Conservation (phyloP, 768 basidiomycete species). For the Cystoderma amianthinum region DNA sequence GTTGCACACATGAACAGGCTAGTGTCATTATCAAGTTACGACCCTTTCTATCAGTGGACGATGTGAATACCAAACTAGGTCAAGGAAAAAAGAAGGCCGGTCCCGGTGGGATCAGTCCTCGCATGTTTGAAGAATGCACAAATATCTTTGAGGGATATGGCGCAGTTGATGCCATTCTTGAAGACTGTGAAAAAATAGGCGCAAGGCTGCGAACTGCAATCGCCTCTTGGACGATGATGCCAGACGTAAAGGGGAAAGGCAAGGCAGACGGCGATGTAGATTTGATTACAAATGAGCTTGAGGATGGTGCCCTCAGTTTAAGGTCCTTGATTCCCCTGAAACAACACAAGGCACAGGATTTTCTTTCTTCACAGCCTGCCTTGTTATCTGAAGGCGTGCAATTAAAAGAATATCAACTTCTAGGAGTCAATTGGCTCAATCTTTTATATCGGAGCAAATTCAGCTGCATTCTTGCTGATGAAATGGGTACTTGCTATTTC, state of each 20-base stretch:
- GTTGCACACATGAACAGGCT: constrained; percentile 80
- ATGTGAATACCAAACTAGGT: constrained; percentile 68
- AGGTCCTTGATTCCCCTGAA: constrained; percentile 35
- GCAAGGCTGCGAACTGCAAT: constrained; percentile 66
- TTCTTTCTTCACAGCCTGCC: constrained; percentile 70
- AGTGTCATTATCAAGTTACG: constrained; percentile 69
- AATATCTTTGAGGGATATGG: constrained; percentile 81
- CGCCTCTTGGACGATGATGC: constrained; percentile 60
- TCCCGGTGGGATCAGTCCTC: constrained; percentile 76
- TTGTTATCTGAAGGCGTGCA: constrained; percentile 57
- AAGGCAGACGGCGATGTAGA: constrained; percentile 20
- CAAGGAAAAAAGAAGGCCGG: constrained; percentile 86
- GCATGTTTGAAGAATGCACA: constrained; percentile 87
- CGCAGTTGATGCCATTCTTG: constrained; percentile 82
- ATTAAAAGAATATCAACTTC: constrained; percentile 94
- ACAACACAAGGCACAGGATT: constrained; percentile 45
- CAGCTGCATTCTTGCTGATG: constrained; percentile 96
- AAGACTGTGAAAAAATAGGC: constrained; percentile 85
- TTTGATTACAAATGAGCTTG: constrained; percentile 24
- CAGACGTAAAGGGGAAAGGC: constrained; percentile 31
- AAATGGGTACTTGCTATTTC: constrained; percentile 82
- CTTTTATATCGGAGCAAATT: constrained; percentile 72
- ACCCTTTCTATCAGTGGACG: constrained; percentile 72
- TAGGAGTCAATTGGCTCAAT: constrained; percentile 97
- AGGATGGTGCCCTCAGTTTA: constrained; percentile 61